phyloP scores from a whole-genome alignment of 306 rosid species.

The Trifolium subterraneum region DNA sequence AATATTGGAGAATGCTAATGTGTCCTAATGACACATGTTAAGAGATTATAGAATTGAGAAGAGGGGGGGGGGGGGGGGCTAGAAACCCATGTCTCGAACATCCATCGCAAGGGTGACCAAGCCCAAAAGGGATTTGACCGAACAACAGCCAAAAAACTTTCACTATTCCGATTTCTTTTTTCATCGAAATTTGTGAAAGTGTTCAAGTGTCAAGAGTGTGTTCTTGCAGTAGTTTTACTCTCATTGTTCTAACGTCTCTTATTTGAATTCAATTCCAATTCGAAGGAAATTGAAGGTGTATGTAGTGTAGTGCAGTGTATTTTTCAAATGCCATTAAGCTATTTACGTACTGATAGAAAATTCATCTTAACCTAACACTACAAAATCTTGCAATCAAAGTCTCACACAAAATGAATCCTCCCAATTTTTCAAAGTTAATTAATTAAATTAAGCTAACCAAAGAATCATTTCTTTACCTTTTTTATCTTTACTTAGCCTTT shows the following conservation, averaged over 20 bases:
- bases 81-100: too few relatives aligned
- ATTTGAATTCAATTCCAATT: too few relatives aligned
- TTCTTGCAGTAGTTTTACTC: too few relatives aligned
- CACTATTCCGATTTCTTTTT: too few relatives aligned
- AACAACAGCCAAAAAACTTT: not conserved
- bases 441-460: constrained; percentile 35
- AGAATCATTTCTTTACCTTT: constrained; percentile 24
- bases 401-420: constrained; percentile 38
- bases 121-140: not conserved
- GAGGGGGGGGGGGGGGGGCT: too few relatives aligned
- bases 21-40: too few relatives aligned
- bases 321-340: not conserved
- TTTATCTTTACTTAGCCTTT: constrained; percentile 51
- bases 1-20: too few relatives aligned
- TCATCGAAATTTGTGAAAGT: too few relatives aligned
- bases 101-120: not conserved
- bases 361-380: constrained; percentile 51
- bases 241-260: too few relatives aligned
- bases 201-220: too few relatives aligned
- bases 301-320: not conserved
- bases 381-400: constrained; percentile 54
- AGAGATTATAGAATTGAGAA: too few relatives aligned
- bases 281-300: too few relatives aligned
- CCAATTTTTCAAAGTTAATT: constrained; percentile 1
- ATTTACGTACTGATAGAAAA: constrained; percentile 24